Evolutionary conservation across 805 yeast species (phyloP).

Genomic region (Yarrowia sp.): DNA sequence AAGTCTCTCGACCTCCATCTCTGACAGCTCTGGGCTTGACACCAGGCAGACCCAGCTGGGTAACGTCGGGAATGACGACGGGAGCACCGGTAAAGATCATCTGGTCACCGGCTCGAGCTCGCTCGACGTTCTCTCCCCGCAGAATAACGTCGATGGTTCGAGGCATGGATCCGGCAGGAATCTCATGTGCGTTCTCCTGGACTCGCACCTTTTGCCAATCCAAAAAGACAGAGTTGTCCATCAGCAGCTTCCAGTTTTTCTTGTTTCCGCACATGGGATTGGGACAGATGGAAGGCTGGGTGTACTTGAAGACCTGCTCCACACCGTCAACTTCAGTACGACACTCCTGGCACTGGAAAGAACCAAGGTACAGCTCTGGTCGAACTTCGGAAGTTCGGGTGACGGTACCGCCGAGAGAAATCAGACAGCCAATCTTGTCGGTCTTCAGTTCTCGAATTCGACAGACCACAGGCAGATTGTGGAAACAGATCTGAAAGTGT

Average conservation of each 20-base stretch:
- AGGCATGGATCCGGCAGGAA: slow-evolving; percentile 99
- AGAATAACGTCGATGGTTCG: slow-evolving; percentile 90
- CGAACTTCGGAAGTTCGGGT: slow-evolving; percentile 96
- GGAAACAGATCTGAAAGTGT: slow-evolving; percentile 88
- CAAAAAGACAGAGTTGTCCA: slow-evolving; percentile 81
- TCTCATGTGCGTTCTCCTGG: slow-evolving; percentile 95
- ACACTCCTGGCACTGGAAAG: slow-evolving; percentile 89
- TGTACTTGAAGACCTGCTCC: slow-evolving; percentile 90
- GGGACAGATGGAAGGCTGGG: slow-evolving; percentile 93
- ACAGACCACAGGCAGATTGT: slow-evolving; percentile 79
- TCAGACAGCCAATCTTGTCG: slow-evolving; percentile 82
- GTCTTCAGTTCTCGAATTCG: slow-evolving; percentile 91
- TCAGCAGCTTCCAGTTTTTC: slow-evolving; percentile 81
- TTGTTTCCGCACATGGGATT: slow-evolving; percentile 88
- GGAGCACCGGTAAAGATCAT: slow-evolving; percentile 93
- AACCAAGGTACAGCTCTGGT: slow-evolving; percentile 87
- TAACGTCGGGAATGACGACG: slow-evolving; percentile 91
- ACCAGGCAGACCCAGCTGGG: slow-evolving; percentile 95
- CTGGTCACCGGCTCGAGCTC: slow-evolving; percentile 97
- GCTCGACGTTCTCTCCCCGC: slow-evolving; percentile 92
- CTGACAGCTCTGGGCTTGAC: slow-evolving; percentile 83
- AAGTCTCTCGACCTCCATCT: slow-evolving; percentile 65
- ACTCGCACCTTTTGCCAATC: slow-evolving; percentile 98
- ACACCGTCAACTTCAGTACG: slow-evolving; percentile 84
- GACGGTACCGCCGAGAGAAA: slow-evolving; percentile 91